These are phyloP conservation scores for Plasmodium knowlesi DNA, from an alignment of 169 alveolate species.

Conservation along the genomic window DNA sequence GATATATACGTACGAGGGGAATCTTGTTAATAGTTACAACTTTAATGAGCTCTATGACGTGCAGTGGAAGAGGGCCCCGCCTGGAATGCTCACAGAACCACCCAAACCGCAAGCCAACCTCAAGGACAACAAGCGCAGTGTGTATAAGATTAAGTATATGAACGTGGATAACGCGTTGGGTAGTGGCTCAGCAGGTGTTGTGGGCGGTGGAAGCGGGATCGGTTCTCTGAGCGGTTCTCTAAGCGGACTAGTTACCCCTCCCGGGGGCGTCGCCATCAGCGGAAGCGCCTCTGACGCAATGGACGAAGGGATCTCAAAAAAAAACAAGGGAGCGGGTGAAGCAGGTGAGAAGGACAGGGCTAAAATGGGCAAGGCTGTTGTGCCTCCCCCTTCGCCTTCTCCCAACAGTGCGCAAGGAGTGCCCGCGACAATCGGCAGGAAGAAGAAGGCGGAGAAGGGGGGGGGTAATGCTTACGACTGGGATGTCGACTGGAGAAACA, in stretches of 20 bases:
- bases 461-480: constrained; percentile 31
- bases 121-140: constrained; percentile 33
- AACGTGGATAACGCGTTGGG: not conserved
- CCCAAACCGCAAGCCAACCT: constrained; percentile 48
- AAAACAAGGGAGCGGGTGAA: not conserved
- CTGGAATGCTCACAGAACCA: constrained; percentile 20
- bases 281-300: not conserved
- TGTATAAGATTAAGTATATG: constrained; percentile 17
- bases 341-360: not conserved
- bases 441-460: constrained; percentile 16
- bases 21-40: constrained; percentile 49
- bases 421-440: not conserved
- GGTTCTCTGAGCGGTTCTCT: not conserved
- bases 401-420: not conserved
- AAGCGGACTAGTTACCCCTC: not conserved
- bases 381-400: not conserved
- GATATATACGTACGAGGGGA: constrained; percentile 83
- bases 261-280: not conserved
- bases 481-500: constrained; percentile 65
- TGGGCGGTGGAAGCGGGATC: not conserved
- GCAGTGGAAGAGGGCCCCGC: constrained; percentile 27
- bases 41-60: constrained; percentile 62
- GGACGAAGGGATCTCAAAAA: not conserved
- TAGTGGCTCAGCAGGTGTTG: too few relatives aligned
- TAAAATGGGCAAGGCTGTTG: not conserved